Percentiles rank a stretch among this genome's conserved stretches.
These are phyloP conservation scores for Oehlia diaphana DNA, from an alignment of 192 early-diverging fungal genomes.

Conservation along the genomic window DNA sequence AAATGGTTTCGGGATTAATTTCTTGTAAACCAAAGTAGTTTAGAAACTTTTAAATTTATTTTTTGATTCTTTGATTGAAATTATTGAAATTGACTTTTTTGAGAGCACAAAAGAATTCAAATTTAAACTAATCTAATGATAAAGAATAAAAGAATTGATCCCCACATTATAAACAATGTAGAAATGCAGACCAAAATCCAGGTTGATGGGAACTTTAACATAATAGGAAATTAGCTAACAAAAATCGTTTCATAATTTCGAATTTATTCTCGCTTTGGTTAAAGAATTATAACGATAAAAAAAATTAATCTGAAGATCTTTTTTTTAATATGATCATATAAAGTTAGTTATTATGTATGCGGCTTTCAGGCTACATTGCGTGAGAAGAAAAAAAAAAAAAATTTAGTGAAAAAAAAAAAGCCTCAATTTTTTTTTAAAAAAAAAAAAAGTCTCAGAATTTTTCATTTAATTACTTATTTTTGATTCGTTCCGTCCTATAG, in stretches of 20 bases:
- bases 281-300: too few relatives aligned
- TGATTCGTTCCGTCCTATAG: too few relatives aligned
- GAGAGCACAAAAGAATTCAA: neutral
- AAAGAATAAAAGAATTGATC: neutral
- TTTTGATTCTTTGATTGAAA: too few relatives aligned
- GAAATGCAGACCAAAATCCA: neutral
- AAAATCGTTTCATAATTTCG: too few relatives aligned
- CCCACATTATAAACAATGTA: neutral
- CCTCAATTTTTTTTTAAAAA: too few relatives aligned
- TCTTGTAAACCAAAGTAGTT: neutral
- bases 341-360: neutral
- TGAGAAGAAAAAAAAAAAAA: neutral
- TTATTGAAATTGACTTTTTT: too few relatives aligned
- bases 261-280: too few relatives aligned
- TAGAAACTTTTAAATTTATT: neutral
- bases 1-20: neutral
- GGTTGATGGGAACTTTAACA: neutral
- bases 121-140: too few relatives aligned
- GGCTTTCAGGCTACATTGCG: neutral
- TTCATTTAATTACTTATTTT: neutral
- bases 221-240: too few relatives aligned
- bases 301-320: neutral
- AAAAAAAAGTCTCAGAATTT: neutral
- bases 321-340: neutral
- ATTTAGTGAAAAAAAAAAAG: neutral